Evolutionary conservation across 176 grass and related monocot genomes (phyloP).

Genomic region (Aegilops sharonensis): DNA sequence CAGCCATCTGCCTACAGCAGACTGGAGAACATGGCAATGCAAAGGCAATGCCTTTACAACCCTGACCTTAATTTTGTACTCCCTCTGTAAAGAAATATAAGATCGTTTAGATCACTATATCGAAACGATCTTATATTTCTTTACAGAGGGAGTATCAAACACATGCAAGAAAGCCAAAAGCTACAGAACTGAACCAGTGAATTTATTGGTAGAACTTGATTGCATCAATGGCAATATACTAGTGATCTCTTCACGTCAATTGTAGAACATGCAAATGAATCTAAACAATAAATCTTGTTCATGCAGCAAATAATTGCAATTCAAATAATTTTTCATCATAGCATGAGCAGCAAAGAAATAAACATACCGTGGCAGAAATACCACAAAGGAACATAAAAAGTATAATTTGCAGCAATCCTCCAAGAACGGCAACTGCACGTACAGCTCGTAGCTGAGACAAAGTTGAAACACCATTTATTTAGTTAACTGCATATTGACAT

Average conservation of each 20-base stretch:
- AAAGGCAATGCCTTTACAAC: neutral
- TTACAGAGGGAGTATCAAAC: neutral
- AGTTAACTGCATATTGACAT: slow-evolving; percentile 8
- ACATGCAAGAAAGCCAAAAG: neutral
- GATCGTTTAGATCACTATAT: no score
- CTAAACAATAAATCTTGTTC: neutral
- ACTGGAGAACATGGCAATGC: neutral
- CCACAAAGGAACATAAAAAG: slow-evolving; percentile 99
- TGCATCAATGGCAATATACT: slow-evolving; percentile 14
- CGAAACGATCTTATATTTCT: no score
- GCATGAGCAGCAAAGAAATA: slow-evolving; percentile 22
- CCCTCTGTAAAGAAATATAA: no score
- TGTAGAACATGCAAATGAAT: neutral
- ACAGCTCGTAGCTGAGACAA: slow-evolving; percentile 84
- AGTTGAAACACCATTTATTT: slow-evolving; percentile 25
- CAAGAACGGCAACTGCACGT: slow-evolving; percentile 89
- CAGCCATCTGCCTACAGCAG: no score
- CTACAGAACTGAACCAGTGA: neutral
- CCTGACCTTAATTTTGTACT: neutral
- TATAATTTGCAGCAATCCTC: slow-evolving; percentile 94
- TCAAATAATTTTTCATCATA: neutral
- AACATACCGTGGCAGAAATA: slow-evolving; percentile 83
- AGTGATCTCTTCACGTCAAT: neutral
- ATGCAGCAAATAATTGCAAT: neutral
- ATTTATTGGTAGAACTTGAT: neutral